Evolutionary conservation across 768 basidiomycete species (phyloP).

Genomic region (Harrya chromipes): DNA sequence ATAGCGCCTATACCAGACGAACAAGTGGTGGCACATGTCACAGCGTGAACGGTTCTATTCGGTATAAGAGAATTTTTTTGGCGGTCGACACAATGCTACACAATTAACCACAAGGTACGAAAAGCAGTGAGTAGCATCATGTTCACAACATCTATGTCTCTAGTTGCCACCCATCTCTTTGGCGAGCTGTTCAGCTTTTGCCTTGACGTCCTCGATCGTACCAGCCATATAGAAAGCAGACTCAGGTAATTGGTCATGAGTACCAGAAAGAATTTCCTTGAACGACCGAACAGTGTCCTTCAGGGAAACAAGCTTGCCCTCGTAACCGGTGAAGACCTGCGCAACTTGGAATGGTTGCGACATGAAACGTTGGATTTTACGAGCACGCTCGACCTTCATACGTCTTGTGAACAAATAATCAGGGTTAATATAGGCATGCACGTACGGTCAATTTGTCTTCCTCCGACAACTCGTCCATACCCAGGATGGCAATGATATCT

Average conservation of each 20-base stretch:
- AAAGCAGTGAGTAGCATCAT: slow-evolving; percentile 7
- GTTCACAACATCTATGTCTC: slow-evolving; percentile 19
- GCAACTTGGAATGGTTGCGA: slow-evolving; percentile 99
- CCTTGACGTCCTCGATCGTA: slow-evolving; percentile 95
- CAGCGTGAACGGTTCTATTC: neutral
- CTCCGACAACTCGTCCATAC: slow-evolving; percentile 99
- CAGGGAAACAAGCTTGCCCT: slow-evolving; percentile 93
- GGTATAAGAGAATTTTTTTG: neutral
- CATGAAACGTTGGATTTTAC: slow-evolving; percentile 99
- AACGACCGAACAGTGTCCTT: slow-evolving; percentile 97
- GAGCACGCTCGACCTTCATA: slow-evolving; percentile 87
- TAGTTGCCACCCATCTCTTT: slow-evolving; percentile 77
- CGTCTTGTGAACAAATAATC: slow-evolving; percentile 1
- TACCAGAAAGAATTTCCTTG: slow-evolving; percentile 93
- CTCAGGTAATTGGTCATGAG: slow-evolving; percentile 89
- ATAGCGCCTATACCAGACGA: slow-evolving; percentile 47
- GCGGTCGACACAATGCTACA: slow-evolving; percentile 13
- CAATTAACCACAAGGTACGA: slow-evolving; percentile 2
- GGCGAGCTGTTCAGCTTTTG: slow-evolving; percentile 95
- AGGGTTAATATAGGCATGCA: neutral
- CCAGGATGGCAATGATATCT: slow-evolving; percentile 99
- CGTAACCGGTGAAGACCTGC: slow-evolving; percentile 99
- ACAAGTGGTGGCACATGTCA: neutral
- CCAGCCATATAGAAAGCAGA: slow-evolving; percentile 98
- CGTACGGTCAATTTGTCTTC: slow-evolving; percentile 90